Conservation (phyloP, 2,329 filamentous ascomycete genomes). For the Fusarium penzigii region DNA sequence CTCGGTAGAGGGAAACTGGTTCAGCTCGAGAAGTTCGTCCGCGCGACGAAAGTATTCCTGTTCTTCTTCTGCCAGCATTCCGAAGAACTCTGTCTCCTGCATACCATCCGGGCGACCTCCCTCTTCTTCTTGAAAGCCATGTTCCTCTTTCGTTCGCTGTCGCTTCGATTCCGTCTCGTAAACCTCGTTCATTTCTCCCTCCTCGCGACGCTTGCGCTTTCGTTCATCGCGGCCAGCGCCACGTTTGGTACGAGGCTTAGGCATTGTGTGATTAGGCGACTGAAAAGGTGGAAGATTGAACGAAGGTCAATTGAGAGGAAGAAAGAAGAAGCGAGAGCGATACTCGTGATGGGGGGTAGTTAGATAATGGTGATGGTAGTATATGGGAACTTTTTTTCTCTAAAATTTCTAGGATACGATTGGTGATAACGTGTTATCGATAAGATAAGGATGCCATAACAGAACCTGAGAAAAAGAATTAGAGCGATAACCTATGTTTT, state of each 20-base stretch:
- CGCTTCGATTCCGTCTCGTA: constrained; percentile 27
- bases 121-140: constrained; percentile 25
- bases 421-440: too few relatives aligned
- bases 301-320: background rate
- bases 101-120: constrained; percentile 26
- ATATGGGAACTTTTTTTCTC: too few relatives aligned
- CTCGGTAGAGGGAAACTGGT: constrained; percentile 79
- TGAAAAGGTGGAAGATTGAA: constrained; percentile 3
- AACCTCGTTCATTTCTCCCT: constrained; percentile 20
- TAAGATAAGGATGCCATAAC: too few relatives aligned
- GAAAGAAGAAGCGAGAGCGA: too few relatives aligned
- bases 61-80: constrained; percentile 88
- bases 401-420: too few relatives aligned
- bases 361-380: too few relatives aligned
- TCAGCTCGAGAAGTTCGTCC: constrained; percentile 85
- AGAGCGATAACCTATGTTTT: too few relatives aligned
- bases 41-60: constrained; percentile 93
- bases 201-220: constrained; percentile 41
- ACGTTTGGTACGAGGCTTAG: constrained; percentile 46
- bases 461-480: too few relatives aligned
- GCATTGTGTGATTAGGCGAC: constrained; percentile 33
- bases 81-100: constrained; percentile 78
- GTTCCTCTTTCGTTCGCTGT: constrained; percentile 26
- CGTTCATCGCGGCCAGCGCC: constrained; percentile 41
- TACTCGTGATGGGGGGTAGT: constrained; percentile 5